These are phyloP conservation scores for Xylaria sp. DNA, from an alignment of 2,329 filamentous ascomycete genomes.

Conservation along the genomic window DNA sequence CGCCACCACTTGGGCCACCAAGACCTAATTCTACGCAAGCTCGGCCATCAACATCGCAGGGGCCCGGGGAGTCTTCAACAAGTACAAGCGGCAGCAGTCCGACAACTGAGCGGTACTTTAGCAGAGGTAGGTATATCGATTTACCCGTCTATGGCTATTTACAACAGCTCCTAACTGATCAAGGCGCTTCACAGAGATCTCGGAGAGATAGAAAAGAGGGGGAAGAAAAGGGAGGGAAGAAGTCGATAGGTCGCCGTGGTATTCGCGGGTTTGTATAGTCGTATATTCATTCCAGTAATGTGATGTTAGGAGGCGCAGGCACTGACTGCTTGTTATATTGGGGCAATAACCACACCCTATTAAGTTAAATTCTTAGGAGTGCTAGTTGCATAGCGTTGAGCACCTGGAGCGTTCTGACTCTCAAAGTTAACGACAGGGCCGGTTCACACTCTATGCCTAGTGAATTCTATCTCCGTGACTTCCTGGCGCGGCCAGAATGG, in stretches of 20 bases:
- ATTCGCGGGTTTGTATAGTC: slow-evolving; percentile 26
- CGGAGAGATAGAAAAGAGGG: slow-evolving; percentile 24
- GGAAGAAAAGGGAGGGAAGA: slow-evolving; percentile 18
- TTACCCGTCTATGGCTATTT: background rate
- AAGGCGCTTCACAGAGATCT: slow-evolving; percentile 14
- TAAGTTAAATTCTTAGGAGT: too few relatives aligned
- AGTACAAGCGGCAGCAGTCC: slow-evolving; percentile 38
- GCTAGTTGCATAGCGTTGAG: too few relatives aligned
- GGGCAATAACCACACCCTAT: background rate
- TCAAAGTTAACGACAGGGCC: too few relatives aligned
- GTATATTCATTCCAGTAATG: background rate
- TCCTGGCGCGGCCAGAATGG: too few relatives aligned
- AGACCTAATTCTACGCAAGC: slow-evolving; percentile 35
- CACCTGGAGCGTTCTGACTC: too few relatives aligned
- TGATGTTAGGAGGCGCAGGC: background rate
- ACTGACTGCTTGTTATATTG: background rate
- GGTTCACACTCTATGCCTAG: too few relatives aligned
- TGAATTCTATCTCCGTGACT: too few relatives aligned
- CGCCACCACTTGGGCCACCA: slow-evolving; percentile 49
- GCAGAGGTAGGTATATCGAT: slow-evolving; percentile 48
- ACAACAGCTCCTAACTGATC: background rate
- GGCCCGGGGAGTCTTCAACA: slow-evolving; percentile 41
- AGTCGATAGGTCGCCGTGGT: slow-evolving; percentile 19
- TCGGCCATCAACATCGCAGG: slow-evolving; percentile 47
- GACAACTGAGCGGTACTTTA: slow-evolving; percentile 52